These are phyloP conservation scores for Colletotrichum somersetense DNA, from an alignment of 2,329 filamentous ascomycete species.

Conservation along the genomic window DNA sequence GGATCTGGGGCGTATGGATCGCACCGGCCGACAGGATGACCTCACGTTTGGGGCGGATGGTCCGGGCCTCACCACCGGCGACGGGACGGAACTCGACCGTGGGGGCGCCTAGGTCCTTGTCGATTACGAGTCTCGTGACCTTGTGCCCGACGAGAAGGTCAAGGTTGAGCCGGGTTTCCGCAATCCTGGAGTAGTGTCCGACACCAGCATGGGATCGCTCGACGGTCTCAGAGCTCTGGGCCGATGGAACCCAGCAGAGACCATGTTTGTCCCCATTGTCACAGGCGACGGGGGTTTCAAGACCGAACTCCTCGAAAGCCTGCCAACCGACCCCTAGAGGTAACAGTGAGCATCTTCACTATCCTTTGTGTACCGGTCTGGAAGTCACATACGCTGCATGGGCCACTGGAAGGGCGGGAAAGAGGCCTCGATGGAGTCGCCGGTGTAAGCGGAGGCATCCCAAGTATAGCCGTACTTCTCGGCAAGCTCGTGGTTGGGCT, in stretches of 20 bases:
- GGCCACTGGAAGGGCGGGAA: conserved; percentile 52
- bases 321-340: conserved; percentile 37
- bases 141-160: conserved; percentile 49
- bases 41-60: conserved; percentile 53
- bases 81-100: conserved; percentile 44
- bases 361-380: conserved; percentile 1
- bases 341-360: background rate
- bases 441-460: conserved; percentile 49
- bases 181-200: conserved; percentile 48
- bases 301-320: conserved; percentile 46
- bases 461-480: conserved; percentile 50
- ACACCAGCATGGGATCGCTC: conserved; percentile 49
- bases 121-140: conserved; percentile 45
- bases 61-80: conserved; percentile 42
- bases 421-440: conserved; percentile 49
- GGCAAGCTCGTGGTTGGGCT: conserved; percentile 45
- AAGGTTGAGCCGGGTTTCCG: conserved; percentile 44
- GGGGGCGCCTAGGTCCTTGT: conserved; percentile 24
- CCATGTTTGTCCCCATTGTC: conserved; percentile 49
- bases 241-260: conserved; percentile 49
- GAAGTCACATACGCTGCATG: conserved; percentile 43
- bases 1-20: conserved; percentile 64
- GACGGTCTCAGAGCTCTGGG: conserved; percentile 47
- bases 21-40: conserved; percentile 64
- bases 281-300: conserved; percentile 45